Base-by-base conservation (phyloP, 73 alveolate species). In the Paramecium octaurelia region DNA sequence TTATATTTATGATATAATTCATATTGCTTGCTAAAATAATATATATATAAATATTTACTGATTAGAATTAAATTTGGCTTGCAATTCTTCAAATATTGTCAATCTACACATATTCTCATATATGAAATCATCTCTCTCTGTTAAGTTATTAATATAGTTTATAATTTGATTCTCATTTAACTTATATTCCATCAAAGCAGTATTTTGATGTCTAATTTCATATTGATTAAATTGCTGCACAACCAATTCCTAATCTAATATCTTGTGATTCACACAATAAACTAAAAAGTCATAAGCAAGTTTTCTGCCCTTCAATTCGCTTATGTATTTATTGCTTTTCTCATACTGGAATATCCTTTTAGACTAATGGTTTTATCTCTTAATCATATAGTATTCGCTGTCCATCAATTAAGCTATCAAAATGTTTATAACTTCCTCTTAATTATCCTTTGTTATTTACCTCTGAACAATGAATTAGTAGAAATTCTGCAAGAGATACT, bases 301-400 rank as follows among this genome's bases (percentile, higher is more conserved):
- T 20, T 80, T 31, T 80, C 73, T 80, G 38, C 31, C 57, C 8
- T 48, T 43, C 6, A 80, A 42, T 44, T 80, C 91, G 46, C 91
- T 80, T 21, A 31, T 20, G 18, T 80, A 80, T 44, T 80, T 80
- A 46, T 80, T 80, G 29, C 76, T 48, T 24, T 80, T 80, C 21
- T 80, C 91, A 43, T 44, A 80, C 21, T 42, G 44, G 12, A 80
- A 80, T 80, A 80, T 80, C 7, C 75, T 40, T 48, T 80, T 43
- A 12, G 46, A 80, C 16, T 40, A 14, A 80, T 80, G 91, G 9
- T 80, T 80, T 23, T 80, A 46, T 43, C 57, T 80, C 20, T 80
- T 80, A 8, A 80, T 24, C 91, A 44, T 10, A 80, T 80, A 80
- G 29, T 40, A 80, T 21, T 80, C 91, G 24, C 91, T 80, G 21